Evolutionary conservation across 176 grass and related monocot species (phyloP).

Genomic region (Bromus sterilis): DNA sequence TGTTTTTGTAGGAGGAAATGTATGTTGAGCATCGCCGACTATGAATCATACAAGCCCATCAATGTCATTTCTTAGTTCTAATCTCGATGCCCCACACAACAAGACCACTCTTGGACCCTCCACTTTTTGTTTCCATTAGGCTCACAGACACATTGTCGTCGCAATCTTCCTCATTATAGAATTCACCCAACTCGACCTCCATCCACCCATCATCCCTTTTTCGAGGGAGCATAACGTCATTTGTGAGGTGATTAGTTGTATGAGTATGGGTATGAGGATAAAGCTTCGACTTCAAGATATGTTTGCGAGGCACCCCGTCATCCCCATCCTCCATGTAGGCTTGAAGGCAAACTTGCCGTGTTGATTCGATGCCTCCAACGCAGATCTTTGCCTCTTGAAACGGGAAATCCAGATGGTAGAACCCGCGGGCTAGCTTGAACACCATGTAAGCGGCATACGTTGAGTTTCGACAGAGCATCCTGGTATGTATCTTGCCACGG

Average conservation of each 20-base stretch:
- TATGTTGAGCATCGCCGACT: no score
- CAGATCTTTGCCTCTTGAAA: conserved; percentile 10
- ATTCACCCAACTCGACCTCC: conserved; percentile 49
- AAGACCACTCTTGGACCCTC: conserved; percentile 31
- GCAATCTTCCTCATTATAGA: conserved; percentile 15
- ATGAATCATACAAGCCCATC: neutral
- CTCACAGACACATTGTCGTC: conserved; percentile 24
- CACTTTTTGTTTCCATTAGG: conserved; percentile 12
- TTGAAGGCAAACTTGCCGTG: conserved; percentile 1
- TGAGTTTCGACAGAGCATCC: neutral
- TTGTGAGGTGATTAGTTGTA: no score
- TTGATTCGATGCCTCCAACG: neutral
- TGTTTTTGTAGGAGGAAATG: no score
- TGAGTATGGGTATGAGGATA: no score
- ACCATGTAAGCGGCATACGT: conserved; percentile 25
- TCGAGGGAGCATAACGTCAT: neutral
- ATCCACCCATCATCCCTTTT: conserved; percentile 35
- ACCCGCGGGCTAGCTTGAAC: conserved; percentile 32
- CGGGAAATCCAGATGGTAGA: neutral
- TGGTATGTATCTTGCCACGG: neutral
- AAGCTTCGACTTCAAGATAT: no score
- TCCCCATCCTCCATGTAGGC: neutral
- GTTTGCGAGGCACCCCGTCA: neutral
- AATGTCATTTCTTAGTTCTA: conserved; percentile 18
- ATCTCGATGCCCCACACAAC: conserved; percentile 60